A percentile compares a stretch with the other conserved stretches of the same genome.
These are phyloP conservation scores for Vitis hybrid DNA, from an alignment of 177 flowering plant genomes.

Conservation along the genomic window DNA sequence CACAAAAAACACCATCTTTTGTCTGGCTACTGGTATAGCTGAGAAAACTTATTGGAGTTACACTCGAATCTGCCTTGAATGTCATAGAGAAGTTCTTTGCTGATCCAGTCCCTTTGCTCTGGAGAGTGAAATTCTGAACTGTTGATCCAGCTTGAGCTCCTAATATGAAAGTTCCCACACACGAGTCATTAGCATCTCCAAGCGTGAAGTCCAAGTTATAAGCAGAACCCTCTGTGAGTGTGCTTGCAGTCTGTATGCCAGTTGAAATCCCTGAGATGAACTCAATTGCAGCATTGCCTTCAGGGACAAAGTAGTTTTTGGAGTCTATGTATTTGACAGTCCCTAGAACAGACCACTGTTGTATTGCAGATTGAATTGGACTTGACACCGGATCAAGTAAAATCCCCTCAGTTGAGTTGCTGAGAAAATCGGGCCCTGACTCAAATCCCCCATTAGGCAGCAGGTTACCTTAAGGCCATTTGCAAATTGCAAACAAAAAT, in stretches of 20 bases:
- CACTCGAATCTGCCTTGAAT: conserved; percentile 31
- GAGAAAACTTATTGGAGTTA: conserved; percentile 32
- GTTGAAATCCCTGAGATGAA: conserved; percentile 32
- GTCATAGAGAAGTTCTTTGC: conserved; percentile 27
- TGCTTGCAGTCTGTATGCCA: conserved; percentile 35
- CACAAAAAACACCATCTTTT: conserved; percentile 38
- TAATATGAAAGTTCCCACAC: conserved; percentile 36
- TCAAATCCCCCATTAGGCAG: conserved; percentile 50
- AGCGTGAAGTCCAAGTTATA: conserved; percentile 38
- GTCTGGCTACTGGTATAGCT: conserved; percentile 32
- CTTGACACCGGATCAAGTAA: conserved; percentile 36
- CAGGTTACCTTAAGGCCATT: conserved; percentile 23
- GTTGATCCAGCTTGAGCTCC: conserved; percentile 43
- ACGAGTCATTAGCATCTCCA: conserved; percentile 50
- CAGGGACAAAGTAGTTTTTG: conserved; percentile 41
- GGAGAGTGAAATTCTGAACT: conserved; percentile 30
- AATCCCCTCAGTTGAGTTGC: conserved; percentile 37
- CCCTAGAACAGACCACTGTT: conserved; percentile 43
- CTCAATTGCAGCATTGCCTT: conserved; percentile 53
- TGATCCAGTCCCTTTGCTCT: conserved; percentile 42
- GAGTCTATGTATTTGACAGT: conserved; percentile 49
- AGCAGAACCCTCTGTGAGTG: conserved; percentile 25
- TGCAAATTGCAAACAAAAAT: background rate
- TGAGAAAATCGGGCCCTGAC: conserved; percentile 38
- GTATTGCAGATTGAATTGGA: conserved; percentile 33